A percentile compares a stretch with the other conserved stretches of the same genome.
These are phyloP conservation scores for Termitomyces sp. DNA, from an alignment of 768 basidiomycete species.

Conservation along the genomic window DNA sequence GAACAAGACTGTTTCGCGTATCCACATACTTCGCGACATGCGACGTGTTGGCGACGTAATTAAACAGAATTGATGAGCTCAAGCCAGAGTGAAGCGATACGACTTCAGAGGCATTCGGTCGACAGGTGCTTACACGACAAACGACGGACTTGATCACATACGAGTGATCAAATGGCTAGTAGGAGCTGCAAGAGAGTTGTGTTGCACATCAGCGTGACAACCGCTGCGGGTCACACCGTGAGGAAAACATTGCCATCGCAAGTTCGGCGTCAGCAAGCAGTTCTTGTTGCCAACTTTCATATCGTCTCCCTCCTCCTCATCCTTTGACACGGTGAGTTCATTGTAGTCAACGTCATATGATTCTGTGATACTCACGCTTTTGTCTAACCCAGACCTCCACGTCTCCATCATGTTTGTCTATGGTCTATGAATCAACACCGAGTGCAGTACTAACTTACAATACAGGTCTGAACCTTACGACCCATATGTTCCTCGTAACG, in stretches of 20 bases:
- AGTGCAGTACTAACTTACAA: slow-evolving; percentile 14
- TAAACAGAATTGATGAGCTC: not conserved
- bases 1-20: too few species aligned
- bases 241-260: slow-evolving; percentile 23
- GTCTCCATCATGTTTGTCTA: slow-evolving; percentile 36
- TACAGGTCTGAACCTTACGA: slow-evolving; percentile 97
- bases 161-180: too few species aligned
- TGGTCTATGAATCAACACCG: slow-evolving; percentile 8
- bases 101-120: not conserved
- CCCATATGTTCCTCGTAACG: slow-evolving; percentile 91
- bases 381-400: slow-evolving; percentile 24
- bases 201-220: slow-evolving; percentile 5
- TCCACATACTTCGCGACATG: too few species aligned
- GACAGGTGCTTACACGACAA: not conserved
- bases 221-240: slow-evolving; percentile 28
- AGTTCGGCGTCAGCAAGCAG: slow-evolving; percentile 21
- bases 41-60: too few species aligned
- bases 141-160: too few species aligned
- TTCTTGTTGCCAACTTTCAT: slow-evolving; percentile 24
- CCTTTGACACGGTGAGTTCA: slow-evolving; percentile 40
- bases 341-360: not conserved
- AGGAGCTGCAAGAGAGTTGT: too few species aligned
- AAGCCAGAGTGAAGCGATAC: not conserved
- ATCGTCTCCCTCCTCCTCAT: slow-evolving; percentile 22
- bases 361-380: not conserved